Evolutionary conservation across 257 asterid genomes (phyloP), one percentile per base, ranked within the genome.

Genomic region (Rehmannia glutinosa): DNA sequence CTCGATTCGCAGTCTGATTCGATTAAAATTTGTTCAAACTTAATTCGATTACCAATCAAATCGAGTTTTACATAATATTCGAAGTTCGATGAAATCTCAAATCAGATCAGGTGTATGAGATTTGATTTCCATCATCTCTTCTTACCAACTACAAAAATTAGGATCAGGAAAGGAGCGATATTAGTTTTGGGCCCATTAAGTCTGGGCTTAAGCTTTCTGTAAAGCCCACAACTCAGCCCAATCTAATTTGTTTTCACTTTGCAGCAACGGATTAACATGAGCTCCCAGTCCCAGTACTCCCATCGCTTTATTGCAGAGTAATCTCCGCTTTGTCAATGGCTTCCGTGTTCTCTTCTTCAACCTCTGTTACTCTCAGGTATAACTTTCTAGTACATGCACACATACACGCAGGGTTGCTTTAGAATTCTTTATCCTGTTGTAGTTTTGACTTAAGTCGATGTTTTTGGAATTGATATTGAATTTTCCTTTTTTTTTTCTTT

Each of bases 311-410:
- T 61, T 25, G 2, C 2, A 17, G 45, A 43, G 1, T 17, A 1
- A 1, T 12, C 17, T 10, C 30, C 6, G 70, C 73, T 70, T 28
- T 39, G 28, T 21, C 71, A 41, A 79, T 79, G 81, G 79, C 83
- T 65, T 69, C 82, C 67, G 66, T 73, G 36, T 50, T 74, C 61
- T 20, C 75, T 42, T 19, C 74, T 62, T 39, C 83, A 43, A 36
- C 71, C 59, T 57, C 75, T 19, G 61, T 74, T 36, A 33, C 64
- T 68, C 32, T 68, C 77, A 68, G 81, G 86, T 81, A 53, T 38
- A 50, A 10, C 47, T 52, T 59, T 46, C 65, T 23, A 5, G 35
- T 67, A 0, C n/a, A 12, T 8, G 11, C 25, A 42, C 8, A 27
- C 35, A 15, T 33, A 19, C 16, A 17, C 46, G 2, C 13, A 35